Evolutionary conservation across 805 yeast species (phyloP).

Genomic region (Ogataea nitratoaversa): DNA sequence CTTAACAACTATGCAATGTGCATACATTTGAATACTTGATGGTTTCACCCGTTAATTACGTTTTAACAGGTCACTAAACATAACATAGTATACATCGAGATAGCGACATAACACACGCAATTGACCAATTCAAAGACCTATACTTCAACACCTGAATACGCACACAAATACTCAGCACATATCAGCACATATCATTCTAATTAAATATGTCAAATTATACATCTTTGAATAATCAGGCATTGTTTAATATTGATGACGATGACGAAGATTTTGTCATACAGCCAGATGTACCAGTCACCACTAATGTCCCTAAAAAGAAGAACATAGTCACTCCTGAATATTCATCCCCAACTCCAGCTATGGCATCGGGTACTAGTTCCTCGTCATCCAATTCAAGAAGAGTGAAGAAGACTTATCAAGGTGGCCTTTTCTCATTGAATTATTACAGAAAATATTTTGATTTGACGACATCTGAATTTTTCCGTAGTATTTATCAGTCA

Average conservation of each 20-base stretch:
- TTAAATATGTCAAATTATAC: constrained; percentile 10
- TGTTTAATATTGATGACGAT: constrained; percentile 11
- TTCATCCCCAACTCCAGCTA: not conserved
- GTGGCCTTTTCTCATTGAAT: constrained; percentile 49
- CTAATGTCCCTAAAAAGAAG: not conserved
- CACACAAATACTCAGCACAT: not conserved
- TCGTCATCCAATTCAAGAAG: constrained; percentile 10
- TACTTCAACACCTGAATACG: too few relatives aligned
- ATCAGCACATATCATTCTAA: not conserved
- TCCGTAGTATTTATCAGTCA: constrained; percentile 48
- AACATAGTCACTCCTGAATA: not conserved
- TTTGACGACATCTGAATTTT: constrained; percentile 60
- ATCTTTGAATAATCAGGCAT: constrained; percentile 16
- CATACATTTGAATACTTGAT: too few relatives aligned
- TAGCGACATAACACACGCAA: too few relatives aligned
- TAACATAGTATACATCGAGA: too few relatives aligned
- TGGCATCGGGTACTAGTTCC: not conserved
- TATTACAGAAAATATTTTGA: constrained; percentile 68
- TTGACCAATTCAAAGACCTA: too few relatives aligned
- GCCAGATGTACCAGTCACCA: constrained; percentile 11
- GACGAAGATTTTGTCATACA: constrained; percentile 23
- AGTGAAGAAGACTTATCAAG: constrained; percentile 27
- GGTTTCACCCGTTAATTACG: too few relatives aligned
- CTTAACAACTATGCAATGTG: too few relatives aligned
- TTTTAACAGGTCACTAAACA: too few relatives aligned